A percentile compares a stretch with the other conserved stretches of the same genome.
Conservation (phyloP, 179 eudicot species). For the Drosera spatulata region DNA sequence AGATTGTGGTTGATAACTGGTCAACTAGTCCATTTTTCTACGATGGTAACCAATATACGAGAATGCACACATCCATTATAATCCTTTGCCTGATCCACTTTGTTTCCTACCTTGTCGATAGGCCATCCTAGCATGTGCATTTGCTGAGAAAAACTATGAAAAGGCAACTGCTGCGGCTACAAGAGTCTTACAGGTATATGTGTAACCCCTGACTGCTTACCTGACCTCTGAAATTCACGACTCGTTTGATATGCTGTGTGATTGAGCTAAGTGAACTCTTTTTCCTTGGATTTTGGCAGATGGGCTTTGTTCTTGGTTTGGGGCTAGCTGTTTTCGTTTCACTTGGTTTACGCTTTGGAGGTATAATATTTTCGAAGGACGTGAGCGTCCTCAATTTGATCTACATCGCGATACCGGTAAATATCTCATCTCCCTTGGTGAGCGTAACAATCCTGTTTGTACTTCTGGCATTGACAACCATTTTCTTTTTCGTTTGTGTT, state of each 20-base stretch:
- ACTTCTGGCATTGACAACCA: neutral
- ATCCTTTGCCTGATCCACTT: no score
- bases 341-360: constrained; percentile 35
- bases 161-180: constrained; percentile 73
- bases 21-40: no score
- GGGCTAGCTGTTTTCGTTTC: constrained; percentile 30
- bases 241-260: neutral
- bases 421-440: no score
- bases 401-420: constrained; percentile 35
- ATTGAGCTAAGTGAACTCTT: neutral
- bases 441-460: no score
- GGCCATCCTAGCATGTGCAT: constrained; percentile 98
- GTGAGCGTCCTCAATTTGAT: constrained; percentile 25
- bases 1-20: no score
- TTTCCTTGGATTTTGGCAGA: constrained; percentile 16
- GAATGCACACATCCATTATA: no score
- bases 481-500: neutral
- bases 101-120: constrained; percentile 2
- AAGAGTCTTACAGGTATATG: constrained; percentile 73
- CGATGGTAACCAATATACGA: no score
- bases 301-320: constrained; percentile 38
- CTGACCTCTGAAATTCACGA: no score
- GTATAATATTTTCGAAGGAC: constrained; percentile 25
- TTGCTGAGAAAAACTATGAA: constrained; percentile 80
- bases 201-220: no score